Conservation (phyloP, 2,329 filamentous ascomycete genomes). For the Bipolaris bicolor region DNA sequence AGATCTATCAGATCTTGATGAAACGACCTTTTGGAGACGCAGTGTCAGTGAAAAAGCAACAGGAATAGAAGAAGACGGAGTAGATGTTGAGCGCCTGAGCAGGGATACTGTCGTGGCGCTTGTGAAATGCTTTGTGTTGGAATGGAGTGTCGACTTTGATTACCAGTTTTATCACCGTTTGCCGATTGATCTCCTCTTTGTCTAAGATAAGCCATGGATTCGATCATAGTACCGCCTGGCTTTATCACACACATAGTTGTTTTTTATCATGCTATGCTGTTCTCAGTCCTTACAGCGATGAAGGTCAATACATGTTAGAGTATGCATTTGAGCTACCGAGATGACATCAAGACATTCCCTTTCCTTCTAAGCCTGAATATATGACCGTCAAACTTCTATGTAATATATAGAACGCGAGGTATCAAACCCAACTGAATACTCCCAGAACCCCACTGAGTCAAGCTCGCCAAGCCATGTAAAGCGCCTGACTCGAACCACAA, state of each 20-base stretch:
- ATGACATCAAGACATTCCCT: too few relatives aligned
- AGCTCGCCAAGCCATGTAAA: neutral
- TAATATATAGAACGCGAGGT: too few relatives aligned
- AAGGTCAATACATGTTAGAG: too few relatives aligned
- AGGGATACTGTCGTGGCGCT: neutral
- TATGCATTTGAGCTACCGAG: too few relatives aligned
- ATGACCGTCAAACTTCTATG: neutral
- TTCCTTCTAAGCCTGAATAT: accelerated
- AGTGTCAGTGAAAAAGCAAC: neutral
- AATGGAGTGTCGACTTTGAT: neutral
- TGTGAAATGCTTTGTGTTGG: neutral
- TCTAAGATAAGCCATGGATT: neutral
- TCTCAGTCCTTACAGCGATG: too few relatives aligned
- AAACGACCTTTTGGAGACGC: neutral
- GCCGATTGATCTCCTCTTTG: neutral
- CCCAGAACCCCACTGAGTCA: slow-evolving; percentile 6
- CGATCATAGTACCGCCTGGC: too few relatives aligned
- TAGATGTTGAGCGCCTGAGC: neutral
- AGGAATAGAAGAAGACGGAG: neutral
- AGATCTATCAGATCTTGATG: neutral
- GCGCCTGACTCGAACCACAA: slow-evolving; percentile 11
- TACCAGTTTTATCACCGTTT: neutral
- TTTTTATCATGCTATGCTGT: too few relatives aligned
- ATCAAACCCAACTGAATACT: too few relatives aligned
- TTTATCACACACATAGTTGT: too few relatives aligned